Conservation (phyloP, 805 yeast genomes). For the Ogataea paradorogensis region DNA sequence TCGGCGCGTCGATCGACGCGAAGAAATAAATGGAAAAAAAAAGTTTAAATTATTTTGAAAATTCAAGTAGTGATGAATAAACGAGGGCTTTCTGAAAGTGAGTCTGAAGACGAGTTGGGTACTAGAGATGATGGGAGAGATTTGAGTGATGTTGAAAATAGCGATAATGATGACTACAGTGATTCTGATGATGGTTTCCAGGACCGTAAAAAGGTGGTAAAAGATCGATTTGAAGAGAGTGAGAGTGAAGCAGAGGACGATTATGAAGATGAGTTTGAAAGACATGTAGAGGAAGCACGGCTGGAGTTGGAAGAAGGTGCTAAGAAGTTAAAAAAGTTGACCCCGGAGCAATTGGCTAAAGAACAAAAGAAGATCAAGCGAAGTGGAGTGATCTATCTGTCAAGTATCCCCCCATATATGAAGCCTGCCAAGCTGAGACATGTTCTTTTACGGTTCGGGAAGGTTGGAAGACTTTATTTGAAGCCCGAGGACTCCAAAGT, state of each 20-base stretch:
- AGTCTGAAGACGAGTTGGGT: slow-evolving; percentile 7
- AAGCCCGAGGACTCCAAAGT: slow-evolving; percentile 77
- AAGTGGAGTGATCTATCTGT: slow-evolving; percentile 91
- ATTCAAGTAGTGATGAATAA: slow-evolving; percentile 1
- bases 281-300: slow-evolving; percentile 20
- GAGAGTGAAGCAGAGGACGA: slow-evolving; percentile 14
- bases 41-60: background rate
- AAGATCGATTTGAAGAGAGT: slow-evolving; percentile 9
- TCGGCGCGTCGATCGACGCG: slow-evolving; percentile 11
- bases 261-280: slow-evolving; percentile 19
- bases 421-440: slow-evolving; percentile 89
- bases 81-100: slow-evolving; percentile 12
- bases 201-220: slow-evolving; percentile 11
- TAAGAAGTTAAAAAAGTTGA: slow-evolving; percentile 51
- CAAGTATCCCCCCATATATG: slow-evolving; percentile 95
- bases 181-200: slow-evolving; percentile 1
- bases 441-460: slow-evolving; percentile 77
- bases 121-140: background rate
- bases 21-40: slow-evolving; percentile 1
- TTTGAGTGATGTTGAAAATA: background rate
- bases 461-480: slow-evolving; percentile 79
- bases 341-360: slow-evolving; percentile 53
- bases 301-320: slow-evolving; percentile 27
- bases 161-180: slow-evolving; percentile 9
- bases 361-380: slow-evolving; percentile 55